Conservation (phyloP, 2,329 filamentous ascomycete genomes). For the Aspergillus vadensis region DNA sequence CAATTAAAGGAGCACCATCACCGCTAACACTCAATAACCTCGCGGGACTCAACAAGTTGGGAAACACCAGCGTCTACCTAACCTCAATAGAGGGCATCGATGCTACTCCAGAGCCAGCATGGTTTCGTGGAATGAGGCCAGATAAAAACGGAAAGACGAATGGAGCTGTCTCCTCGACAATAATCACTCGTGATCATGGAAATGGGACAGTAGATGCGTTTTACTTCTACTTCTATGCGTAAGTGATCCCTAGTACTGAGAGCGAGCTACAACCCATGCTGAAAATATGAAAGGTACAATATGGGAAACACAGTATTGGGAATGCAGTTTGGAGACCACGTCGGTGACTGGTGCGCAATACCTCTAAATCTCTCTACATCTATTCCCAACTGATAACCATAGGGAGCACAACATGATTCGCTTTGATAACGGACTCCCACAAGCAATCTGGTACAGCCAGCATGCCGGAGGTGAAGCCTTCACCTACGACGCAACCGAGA, state of each 20-base stretch:
- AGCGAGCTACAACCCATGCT: neutral
- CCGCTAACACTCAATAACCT: constrained; percentile 53
- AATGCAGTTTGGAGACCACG: constrained; percentile 59
- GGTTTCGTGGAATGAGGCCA: constrained; percentile 57
- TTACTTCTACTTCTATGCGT: constrained; percentile 65
- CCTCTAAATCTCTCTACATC: neutral
- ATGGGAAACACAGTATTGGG: constrained; percentile 55
- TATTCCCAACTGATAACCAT: neutral
- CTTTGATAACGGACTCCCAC: constrained; percentile 58
- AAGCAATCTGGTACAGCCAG: constrained; percentile 64
- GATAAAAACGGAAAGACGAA: constrained; percentile 54
- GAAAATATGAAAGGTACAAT: constrained; percentile 45
- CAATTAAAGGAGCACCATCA: constrained; percentile 39
- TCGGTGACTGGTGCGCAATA: constrained; percentile 60
- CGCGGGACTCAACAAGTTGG: constrained; percentile 49
- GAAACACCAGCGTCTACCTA: constrained; percentile 51
- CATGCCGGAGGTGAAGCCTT: constrained; percentile 66
- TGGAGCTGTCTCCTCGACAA: constrained; percentile 52
- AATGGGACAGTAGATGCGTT: constrained; percentile 59
- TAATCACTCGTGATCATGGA: constrained; percentile 62
- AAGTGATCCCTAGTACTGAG: constrained; percentile 15
- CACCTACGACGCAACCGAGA: constrained; percentile 57
- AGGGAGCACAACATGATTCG: constrained; percentile 70
- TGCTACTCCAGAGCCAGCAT: constrained; percentile 44
- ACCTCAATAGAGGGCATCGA: constrained; percentile 53